These are phyloP conservation scores for Claviceps sp. DNA, from an alignment of 2,329 filamentous ascomycete species.

Conservation along the genomic window DNA sequence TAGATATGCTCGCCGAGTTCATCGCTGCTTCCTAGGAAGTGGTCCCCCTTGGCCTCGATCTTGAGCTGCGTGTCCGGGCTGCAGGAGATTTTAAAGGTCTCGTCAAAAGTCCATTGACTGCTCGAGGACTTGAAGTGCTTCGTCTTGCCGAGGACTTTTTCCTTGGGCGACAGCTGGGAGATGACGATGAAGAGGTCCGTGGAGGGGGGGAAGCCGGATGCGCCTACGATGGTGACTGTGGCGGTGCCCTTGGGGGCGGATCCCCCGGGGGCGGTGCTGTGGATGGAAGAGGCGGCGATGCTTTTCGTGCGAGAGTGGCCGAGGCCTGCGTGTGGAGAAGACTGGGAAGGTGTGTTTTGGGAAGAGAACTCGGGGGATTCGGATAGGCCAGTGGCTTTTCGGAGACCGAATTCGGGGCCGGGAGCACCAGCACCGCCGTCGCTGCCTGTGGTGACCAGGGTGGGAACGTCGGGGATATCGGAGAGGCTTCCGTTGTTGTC, in stretches of 20 bases:
- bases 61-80: constrained; percentile 77
- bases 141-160: constrained; percentile 79
- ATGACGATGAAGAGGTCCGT: constrained; percentile 69
- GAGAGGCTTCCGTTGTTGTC: constrained; percentile 37
- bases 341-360: constrained; percentile 9
- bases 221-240: constrained; percentile 65
- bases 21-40: constrained; percentile 71
- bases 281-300: constrained; percentile 50
- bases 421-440: constrained; percentile 24
- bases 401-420: constrained; percentile 23
- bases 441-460: constrained; percentile 12
- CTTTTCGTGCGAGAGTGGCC: constrained; percentile 42
- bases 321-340: constrained; percentile 16
- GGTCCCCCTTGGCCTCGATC: constrained; percentile 71
- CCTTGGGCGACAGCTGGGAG: constrained; percentile 52
- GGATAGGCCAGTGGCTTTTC: constrained; percentile 26
- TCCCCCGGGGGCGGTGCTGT: constrained; percentile 44
- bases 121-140: constrained; percentile 68
- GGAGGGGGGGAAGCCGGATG: constrained; percentile 60
- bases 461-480: constrained; percentile 27
- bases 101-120: constrained; percentile 57
- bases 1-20: constrained; percentile 77
- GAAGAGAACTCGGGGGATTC: constrained; percentile 18
- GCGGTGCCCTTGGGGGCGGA: constrained; percentile 59
- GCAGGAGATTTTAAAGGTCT: constrained; percentile 67